Evolutionary conservation across 192 early-diverging fungal species (phyloP), one percentile per base, ranked within the genome.

Genomic region (Linnemannia zychae): DNA sequence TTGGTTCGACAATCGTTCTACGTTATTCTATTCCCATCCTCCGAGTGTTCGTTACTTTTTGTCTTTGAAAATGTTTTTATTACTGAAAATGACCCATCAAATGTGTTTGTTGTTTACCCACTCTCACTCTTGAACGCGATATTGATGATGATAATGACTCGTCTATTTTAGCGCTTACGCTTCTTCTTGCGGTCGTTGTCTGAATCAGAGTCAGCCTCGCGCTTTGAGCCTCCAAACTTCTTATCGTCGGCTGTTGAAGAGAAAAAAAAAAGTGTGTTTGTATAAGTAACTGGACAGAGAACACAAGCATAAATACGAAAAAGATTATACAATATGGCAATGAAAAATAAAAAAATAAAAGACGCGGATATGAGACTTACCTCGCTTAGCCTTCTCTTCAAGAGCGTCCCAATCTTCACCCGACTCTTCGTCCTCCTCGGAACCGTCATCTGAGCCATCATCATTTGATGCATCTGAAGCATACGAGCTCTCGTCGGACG

Each of bases 391-490:
- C 80, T 95, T 94, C 81, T 93, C 94, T 79, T 96, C 96, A 40
- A 94, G 84, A 50, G 91, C 94, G 80, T 96, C 96, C 96, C 96
- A 96, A 77, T 96, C 95, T 84, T 83, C 82, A 24, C 91, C 92
- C n/a, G 91, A 91, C 38, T 91, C 91, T 36, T 92, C 91, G 60
- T 91, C 90, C 18, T 90, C 90, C 40, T 90, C 93, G 9, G 75
- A 80, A 3, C 83, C 79, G 1, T 68, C 87, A 24, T 92, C 94
- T 1, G 91, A 92, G 67, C 87, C 93, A 68, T 86, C 89, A 16
- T 91, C 87, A 49, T 88, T 89, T 9, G 88, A 91, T 37, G 90
- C 92, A 31, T 87, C 94, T 7, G 90, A 92, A 20, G 90, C 90
- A 75, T 93, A 86, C 17, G 87, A 83, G 70, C 94, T 94, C 50